These are phyloP conservation scores for Xylaria bambusicola DNA, from an alignment of 495 filamentous ascomycete species.

Conservation along the genomic window DNA sequence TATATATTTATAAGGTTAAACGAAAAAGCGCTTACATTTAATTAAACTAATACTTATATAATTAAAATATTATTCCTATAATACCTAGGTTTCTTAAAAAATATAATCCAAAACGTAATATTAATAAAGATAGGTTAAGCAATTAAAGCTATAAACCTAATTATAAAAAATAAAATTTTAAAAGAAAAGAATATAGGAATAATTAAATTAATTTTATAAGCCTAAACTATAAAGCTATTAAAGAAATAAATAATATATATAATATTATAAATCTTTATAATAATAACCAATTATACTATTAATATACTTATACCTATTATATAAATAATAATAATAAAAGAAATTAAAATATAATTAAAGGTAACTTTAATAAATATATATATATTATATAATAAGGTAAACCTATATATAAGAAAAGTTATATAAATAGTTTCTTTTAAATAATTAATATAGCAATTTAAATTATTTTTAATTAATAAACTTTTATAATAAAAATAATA, in stretches of 20 bases:
- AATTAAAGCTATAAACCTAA: not conserved
- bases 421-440: not conserved
- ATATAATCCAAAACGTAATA: not conserved
- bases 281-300: not conserved
- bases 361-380: not conserved
- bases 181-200: not conserved
- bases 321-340: not conserved
- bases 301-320: not conserved
- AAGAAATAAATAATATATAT: no score
- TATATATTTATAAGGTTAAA: not conserved
- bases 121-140: not conserved
- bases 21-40: not conserved
- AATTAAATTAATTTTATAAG: not conserved
- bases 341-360: not conserved
- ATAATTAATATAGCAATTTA: not conserved
- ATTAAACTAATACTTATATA: not conserved
- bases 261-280: not conserved
- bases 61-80: not conserved
- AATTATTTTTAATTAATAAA: slow-evolving; percentile 9
- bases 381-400: not conserved
- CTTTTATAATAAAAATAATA: not conserved
- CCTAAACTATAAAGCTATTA: not conserved
- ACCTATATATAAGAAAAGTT: not conserved
- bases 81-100: not conserved
- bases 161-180: no score